Conservation (phyloP, 257 asterid species). For the Nicotiana obtusifolia region DNA sequence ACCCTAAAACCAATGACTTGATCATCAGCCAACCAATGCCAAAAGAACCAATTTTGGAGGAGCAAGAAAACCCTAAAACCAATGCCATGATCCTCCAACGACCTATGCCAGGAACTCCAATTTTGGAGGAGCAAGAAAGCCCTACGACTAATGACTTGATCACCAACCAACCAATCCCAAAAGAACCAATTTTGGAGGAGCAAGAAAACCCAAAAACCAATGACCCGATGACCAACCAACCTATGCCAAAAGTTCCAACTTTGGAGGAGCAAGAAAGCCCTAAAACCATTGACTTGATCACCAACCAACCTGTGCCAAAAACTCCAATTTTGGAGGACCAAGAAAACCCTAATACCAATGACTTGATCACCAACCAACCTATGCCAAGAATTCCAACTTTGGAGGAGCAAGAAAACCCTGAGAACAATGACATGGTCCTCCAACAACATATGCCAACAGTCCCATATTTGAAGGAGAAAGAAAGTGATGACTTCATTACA, state of each 20-base stretch:
- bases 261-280: neutral
- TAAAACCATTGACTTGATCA: neutral
- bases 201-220: neutral
- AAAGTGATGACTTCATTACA: neutral
- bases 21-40: neutral
- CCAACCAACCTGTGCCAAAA: neutral
- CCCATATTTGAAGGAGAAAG: neutral
- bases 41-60: neutral
- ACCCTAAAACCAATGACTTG: neutral
- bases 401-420: neutral
- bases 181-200: no score
- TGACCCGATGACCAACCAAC: neutral
- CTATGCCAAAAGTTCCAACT: neutral
- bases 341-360: no score
- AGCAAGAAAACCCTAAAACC: neutral
- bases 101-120: neutral
- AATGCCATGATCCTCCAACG: neutral
- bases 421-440: neutral
- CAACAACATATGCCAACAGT: neutral
- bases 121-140: neutral
- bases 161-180: no score
- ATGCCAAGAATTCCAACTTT: no score
- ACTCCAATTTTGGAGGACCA: neutral
- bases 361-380: no score
- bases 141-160: no score